Evolutionary conservation across 176 grass and related monocot genomes (phyloP).

Genomic region (Eragrostis curvula): DNA sequence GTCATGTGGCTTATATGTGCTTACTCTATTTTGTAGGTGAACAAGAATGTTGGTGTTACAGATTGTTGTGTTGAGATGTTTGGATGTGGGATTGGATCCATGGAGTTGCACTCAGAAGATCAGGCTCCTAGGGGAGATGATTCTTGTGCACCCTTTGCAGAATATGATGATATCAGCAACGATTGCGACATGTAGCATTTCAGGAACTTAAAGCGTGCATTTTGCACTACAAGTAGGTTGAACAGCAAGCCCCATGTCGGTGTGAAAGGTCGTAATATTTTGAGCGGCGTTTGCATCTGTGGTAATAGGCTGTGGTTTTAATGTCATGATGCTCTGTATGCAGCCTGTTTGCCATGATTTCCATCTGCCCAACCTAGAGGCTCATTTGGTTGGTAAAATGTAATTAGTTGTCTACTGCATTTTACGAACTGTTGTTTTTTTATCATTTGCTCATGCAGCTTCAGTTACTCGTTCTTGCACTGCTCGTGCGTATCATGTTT

Average conservation of each 20-base stretch:
- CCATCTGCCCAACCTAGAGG: constrained; percentile 1
- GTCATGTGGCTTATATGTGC: constrained; percentile 13
- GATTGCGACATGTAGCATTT: constrained; percentile 38
- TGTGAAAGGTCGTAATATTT: constrained; percentile 25
- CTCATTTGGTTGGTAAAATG: constrained; percentile 42
- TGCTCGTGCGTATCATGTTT: no score
- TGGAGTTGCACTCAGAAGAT: constrained; percentile 37
- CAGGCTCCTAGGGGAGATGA: constrained; percentile 30
- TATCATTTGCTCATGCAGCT: not conserved
- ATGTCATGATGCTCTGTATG: not conserved
- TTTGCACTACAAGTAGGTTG: not conserved
- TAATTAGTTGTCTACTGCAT: constrained; percentile 47
- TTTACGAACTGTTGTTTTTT: not conserved
- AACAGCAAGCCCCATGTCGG: not conserved
- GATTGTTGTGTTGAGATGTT: constrained; percentile 37
- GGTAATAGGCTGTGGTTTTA: constrained; percentile 7
- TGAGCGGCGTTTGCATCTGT: constrained; percentile 15
- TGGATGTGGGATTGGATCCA: constrained; percentile 38
- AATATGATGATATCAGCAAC: constrained; percentile 23
- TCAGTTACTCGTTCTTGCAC: no score
- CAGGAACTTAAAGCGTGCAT: constrained; percentile 11
- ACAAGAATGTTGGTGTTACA: constrained; percentile 35
- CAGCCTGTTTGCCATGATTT: constrained; percentile 22
- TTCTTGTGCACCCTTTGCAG: not conserved
- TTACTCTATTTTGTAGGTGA: constrained; percentile 42